phyloP scores from a whole-genome alignment of 2,329 filamentous ascomycete species.

The Fusarium sp. region DNA sequence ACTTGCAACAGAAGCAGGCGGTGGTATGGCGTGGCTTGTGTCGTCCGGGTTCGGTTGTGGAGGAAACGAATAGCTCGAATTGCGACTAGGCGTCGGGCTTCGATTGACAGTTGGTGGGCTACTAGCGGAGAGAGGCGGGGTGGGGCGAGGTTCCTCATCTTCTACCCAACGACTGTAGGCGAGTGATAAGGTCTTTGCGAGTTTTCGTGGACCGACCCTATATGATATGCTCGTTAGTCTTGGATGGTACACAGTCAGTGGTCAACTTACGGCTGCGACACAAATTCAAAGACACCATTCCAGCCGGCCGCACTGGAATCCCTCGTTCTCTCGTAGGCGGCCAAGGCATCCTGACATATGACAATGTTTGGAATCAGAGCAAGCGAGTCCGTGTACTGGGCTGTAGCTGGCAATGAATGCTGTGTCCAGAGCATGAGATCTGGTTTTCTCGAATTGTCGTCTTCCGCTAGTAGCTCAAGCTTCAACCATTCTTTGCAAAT shows the following conservation, averaged over 20 bases:
- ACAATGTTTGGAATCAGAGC: background rate
- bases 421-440: slow-evolving; percentile 5
- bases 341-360: background rate
- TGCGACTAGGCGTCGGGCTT: background rate
- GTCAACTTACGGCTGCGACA: slow-evolving; percentile 4
- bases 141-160: background rate
- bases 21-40: no score
- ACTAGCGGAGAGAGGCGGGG: rapidly evolving
- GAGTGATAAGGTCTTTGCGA: background rate
- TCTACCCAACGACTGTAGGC: background rate
- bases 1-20: background rate
- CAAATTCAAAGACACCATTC: slow-evolving; percentile 5
- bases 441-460: background rate
- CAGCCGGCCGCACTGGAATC: background rate
- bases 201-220: background rate
- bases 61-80: background rate
- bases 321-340: background rate
- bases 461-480: background rate
- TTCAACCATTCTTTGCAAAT: slow-evolving; percentile 6
- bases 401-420: background rate
- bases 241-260: no score
- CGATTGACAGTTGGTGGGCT: background rate
- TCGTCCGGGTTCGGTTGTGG: background rate
- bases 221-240: background rate
- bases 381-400: background rate